Percentiles rank a stretch among this genome's conserved stretches.
These are phyloP conservation scores for Tuber microsphaerosporum DNA, from an alignment of 495 filamentous ascomycete genomes.

Conservation along the genomic window DNA sequence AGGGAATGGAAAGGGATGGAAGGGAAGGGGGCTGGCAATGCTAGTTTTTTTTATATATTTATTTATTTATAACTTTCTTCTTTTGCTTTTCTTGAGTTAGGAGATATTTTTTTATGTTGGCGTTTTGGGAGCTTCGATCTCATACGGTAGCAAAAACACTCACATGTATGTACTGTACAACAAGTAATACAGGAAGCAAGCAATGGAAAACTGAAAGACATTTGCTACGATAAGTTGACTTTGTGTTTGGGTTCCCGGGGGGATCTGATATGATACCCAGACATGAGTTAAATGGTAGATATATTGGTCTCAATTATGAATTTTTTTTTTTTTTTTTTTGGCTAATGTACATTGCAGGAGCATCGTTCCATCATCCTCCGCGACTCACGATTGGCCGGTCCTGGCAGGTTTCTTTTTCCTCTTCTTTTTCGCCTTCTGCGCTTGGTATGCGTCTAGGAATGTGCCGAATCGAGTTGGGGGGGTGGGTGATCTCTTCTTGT, in stretches of 20 bases:
- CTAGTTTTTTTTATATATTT: conserved; percentile 9
- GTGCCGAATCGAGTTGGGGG: conserved; percentile 13
- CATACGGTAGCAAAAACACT: conserved; percentile 26
- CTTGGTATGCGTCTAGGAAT: conserved; percentile 31
- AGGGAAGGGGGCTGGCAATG: background rate
- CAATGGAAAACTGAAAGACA: conserved; percentile 5
- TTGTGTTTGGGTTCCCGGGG: background rate
- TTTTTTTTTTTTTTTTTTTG: background rate
- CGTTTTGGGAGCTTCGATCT: conserved; percentile 9
- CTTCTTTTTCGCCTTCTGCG: conserved; percentile 45
- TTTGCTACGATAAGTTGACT: conserved; percentile 1
- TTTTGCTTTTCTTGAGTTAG: conserved; percentile 21
- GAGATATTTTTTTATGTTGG: conserved; percentile 16
- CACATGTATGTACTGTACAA: conserved; percentile 4
- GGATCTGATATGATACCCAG: background rate
- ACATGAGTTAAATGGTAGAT: background rate
- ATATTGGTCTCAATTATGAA: background rate
- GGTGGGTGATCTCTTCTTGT: conserved; percentile 5
- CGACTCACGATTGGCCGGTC: background rate
- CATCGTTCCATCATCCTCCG: background rate
- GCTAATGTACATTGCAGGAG: background rate
- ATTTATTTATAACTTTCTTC: conserved; percentile 11
- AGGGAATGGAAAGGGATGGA: background rate
- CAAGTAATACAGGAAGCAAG: conserved; percentile 18
- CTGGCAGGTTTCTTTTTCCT: conserved; percentile 37